These are phyloP conservation scores for Chrysoporthe cubensis DNA, from an alignment of 2,329 filamentous ascomycete species.

Conservation along the genomic window DNA sequence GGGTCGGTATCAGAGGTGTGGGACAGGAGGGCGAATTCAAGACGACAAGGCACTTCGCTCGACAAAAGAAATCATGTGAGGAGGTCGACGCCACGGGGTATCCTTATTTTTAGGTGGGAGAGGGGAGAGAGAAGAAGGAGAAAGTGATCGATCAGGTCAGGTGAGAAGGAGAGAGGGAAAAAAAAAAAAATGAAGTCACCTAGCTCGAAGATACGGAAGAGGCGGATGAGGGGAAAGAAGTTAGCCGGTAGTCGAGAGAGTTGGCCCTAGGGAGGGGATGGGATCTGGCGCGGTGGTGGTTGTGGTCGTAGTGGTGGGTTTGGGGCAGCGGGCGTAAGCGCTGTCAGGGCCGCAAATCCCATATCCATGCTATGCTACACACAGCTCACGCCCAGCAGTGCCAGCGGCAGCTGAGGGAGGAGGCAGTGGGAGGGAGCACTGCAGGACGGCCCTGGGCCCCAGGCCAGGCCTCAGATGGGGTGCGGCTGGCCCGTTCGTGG, in stretches of 20 bases:
- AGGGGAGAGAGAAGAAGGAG: background rate
- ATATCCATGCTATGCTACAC: background rate
- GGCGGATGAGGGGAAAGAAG: background rate
- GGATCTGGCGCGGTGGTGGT: background rate
- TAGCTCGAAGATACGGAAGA: background rate
- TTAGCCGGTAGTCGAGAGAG: too few relatives aligned
- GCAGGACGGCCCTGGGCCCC: background rate
- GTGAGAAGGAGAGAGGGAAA: constrained; percentile 2
- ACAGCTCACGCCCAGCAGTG: background rate
- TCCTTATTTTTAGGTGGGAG: background rate
- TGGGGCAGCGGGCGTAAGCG: background rate
- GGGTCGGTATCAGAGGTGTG: constrained; percentile 12
- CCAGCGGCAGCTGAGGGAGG: too few relatives aligned
- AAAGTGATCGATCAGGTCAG: background rate
- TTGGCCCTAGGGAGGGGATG: background rate
- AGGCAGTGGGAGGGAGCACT: too few relatives aligned
- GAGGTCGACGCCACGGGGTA: background rate
- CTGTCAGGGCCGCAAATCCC: background rate
- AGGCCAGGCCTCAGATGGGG: too few relatives aligned
- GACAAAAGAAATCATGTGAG: constrained; percentile 9
- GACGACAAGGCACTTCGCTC: background rate
- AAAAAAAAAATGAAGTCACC: background rate
- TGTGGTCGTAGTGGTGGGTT: background rate
- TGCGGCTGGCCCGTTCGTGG: background rate
- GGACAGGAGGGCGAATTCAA: background rate